Evolutionary conservation across 1,284 basidiomycete genomes (phyloP).

Genomic region (Trichosporon sp.): DNA sequence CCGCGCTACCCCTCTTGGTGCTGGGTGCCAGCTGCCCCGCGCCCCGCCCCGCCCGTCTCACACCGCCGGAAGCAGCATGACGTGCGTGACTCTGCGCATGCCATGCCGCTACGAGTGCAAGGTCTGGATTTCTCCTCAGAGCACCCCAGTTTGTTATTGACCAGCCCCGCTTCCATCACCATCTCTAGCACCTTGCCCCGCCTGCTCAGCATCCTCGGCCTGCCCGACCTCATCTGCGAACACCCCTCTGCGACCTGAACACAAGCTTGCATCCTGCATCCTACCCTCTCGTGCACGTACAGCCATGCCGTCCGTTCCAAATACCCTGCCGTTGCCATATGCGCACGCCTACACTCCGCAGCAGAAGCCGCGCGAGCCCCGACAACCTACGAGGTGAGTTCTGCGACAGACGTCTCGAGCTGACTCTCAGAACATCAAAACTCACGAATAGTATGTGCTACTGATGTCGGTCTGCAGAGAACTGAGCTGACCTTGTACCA

Average conservation of each 20-base stretch:
- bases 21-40: too few relatives aligned
- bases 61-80: neutral
- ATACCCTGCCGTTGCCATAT: conserved; percentile 44
- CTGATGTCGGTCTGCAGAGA: neutral
- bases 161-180: neutral
- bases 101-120: neutral
- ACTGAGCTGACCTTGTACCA: neutral
- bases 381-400: conserved; percentile 48
- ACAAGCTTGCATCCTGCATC: neutral
- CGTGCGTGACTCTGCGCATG: neutral
- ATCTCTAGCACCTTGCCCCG: neutral
- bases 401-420: neutral
- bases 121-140: neutral
- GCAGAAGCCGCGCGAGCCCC: conserved; percentile 34
- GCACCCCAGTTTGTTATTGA: neutral
- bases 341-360: conserved; percentile 27
- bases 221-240: neutral
- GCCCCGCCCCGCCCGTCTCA: neutral
- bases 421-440: conserved; percentile 62
- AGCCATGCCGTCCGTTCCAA: conserved; percentile 21
- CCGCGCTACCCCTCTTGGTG: too few relatives aligned
- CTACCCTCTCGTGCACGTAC: neutral
- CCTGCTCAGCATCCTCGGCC: neutral
- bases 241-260: neutral
- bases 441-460: conserved; percentile 47